A percentile compares a stretch with the other conserved stretches of the same genome.
Conservation (phyloP, 2,329 filamentous ascomycete species). For the Claviceps sp. region DNA sequence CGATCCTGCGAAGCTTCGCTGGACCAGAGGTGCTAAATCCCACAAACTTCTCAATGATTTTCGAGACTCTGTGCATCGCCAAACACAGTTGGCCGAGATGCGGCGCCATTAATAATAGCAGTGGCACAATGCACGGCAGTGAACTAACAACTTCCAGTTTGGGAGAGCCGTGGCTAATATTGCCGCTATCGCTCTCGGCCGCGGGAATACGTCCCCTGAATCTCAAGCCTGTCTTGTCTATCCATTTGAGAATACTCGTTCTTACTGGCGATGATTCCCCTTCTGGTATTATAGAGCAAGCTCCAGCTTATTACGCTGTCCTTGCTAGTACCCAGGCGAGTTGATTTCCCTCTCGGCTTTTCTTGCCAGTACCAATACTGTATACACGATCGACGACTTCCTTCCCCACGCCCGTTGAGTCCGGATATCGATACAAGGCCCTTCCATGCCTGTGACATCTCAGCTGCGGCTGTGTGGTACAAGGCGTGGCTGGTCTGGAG, state of each 20-base stretch:
- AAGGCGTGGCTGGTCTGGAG: background rate
- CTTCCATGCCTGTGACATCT: background rate
- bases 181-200: background rate
- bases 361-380: background rate
- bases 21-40: background rate
- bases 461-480: background rate
- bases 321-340: background rate
- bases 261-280: background rate
- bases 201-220: background rate
- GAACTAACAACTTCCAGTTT: background rate
- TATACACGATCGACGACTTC: background rate
- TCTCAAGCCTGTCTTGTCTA: background rate
- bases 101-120: background rate
- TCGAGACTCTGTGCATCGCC: background rate
- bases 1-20: background rate
- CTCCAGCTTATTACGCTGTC: background rate
- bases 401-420: background rate
- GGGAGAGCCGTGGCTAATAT: background rate
- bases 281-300: background rate
- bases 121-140: too few relatives aligned
- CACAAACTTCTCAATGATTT: background rate
- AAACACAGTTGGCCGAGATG: background rate
- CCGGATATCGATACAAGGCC: background rate
- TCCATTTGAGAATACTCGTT: background rate
- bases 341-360: background rate